Conservation (phyloP, 306 rosid genomes). For the Malus sieversii region DNA sequence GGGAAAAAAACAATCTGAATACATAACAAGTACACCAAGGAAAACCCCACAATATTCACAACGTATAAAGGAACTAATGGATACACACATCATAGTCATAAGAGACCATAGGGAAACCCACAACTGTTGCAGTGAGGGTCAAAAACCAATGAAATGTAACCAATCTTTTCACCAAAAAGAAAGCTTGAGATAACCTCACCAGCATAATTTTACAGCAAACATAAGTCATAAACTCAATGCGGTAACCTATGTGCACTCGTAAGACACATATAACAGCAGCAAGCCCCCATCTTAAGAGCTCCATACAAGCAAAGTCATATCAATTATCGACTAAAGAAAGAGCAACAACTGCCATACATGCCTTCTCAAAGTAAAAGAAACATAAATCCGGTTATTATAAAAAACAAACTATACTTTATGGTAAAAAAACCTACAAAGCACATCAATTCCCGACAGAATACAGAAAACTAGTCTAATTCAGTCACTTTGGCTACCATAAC, state of each 20-base stretch:
- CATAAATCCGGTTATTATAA: not conserved
- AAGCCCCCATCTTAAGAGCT: not conserved
- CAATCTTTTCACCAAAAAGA: not conserved
- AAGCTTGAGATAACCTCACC: not conserved
- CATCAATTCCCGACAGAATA: slow-evolving; percentile 12
- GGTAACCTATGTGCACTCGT: not conserved
- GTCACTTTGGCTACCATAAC: slow-evolving; percentile 18
- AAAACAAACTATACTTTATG: slow-evolving; percentile 5
- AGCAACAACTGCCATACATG: not conserved
- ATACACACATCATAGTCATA: not conserved
- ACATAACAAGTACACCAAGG: not conserved
- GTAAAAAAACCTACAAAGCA: slow-evolving; percentile 1
- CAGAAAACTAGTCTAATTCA: slow-evolving; percentile 18
- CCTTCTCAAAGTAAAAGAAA: not conserved
- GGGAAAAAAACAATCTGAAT: not conserved
- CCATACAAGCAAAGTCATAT: not conserved
- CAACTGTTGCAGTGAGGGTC: not conserved
- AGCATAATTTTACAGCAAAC: not conserved
- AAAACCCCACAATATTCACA: not conserved
- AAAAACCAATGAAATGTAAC: not conserved
- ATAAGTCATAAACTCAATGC: not conserved
- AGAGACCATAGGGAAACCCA: not conserved
- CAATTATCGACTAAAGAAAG: not conserved
- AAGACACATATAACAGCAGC: not conserved
- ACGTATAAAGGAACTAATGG: not conserved